phyloP scores from a whole-genome alignment of 1,284 basidiomycete species.

The Fomes fomentarius region DNA sequence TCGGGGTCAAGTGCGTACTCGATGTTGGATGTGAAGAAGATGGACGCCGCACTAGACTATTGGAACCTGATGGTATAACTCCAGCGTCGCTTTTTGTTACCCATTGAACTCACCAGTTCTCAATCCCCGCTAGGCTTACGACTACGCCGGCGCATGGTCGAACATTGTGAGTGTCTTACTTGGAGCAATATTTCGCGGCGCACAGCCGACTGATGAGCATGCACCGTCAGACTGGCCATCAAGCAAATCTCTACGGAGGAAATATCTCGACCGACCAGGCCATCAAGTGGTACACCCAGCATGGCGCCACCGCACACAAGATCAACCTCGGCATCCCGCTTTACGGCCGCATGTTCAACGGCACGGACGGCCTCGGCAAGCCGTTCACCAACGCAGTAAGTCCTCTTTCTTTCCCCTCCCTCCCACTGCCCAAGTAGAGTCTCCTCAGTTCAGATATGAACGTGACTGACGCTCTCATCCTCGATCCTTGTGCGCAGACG shows the following conservation, averaged over 20 bases:
- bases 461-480: too few relatives aligned
- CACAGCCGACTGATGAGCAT: too few relatives aligned
- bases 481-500: too few relatives aligned
- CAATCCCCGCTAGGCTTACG: constrained; percentile 64
- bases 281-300: constrained; percentile 62
- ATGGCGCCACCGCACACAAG: constrained; percentile 75
- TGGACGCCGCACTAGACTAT: constrained; percentile 77
- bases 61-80: constrained; percentile 99
- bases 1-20: constrained; percentile 73
- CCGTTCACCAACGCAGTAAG: constrained; percentile 73
- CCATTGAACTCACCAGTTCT: too few relatives aligned
- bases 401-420: too few relatives aligned
- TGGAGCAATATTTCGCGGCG: too few relatives aligned
- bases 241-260: constrained; percentile 81
- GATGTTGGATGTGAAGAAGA: constrained; percentile 67
- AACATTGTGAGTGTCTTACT: constrained; percentile 38
- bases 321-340: constrained; percentile 86
- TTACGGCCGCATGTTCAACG: constrained; percentile 85
- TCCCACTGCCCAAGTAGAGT: too few relatives aligned
- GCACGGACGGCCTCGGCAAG: constrained; percentile 75
- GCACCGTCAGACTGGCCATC: constrained; percentile 61
- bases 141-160: constrained; percentile 75
- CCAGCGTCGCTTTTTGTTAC: too few relatives aligned
- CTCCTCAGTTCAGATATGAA: too few relatives aligned
- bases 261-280: constrained; percentile 76